phyloP scores from a whole-genome alignment of 495 filamentous ascomycete genomes.

The Penicillium ochrochloron region DNA sequence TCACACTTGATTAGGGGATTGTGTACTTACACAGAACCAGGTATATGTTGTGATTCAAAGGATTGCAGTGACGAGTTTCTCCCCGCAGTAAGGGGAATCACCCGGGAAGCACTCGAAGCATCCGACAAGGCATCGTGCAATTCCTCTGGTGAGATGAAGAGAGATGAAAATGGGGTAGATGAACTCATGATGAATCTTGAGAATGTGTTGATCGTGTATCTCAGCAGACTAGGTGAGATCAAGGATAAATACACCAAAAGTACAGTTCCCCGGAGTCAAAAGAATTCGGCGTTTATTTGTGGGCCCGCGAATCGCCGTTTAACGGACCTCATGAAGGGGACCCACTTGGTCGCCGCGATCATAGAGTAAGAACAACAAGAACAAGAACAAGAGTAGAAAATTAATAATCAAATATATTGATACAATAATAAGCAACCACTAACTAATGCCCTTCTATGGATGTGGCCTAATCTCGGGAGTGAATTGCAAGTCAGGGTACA shows the following conservation, averaged over 20 bases:
- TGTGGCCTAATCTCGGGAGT: too few species aligned
- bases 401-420: too few species aligned
- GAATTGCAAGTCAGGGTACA: too few species aligned
- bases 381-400: background rate
- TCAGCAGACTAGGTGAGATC: background rate
- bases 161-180: background rate
- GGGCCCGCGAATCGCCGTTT: background rate
- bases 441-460: too few species aligned
- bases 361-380: too few species aligned
- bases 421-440: too few species aligned
- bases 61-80: slow-evolving; percentile 7
- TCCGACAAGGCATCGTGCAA: slow-evolving; percentile 2
- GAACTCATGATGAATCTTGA: background rate
- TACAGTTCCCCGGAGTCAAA: background rate
- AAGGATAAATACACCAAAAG: background rate
- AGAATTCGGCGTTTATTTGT: background rate
- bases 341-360: background rate
- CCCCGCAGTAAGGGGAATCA: slow-evolving; percentile 4
- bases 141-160: background rate
- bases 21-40: slow-evolving; percentile 32
- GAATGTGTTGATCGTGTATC: background rate
- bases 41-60: slow-evolving; percentile 32
- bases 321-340: background rate
- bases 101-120: background rate
- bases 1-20: background rate